Percentiles rank a stretch among this genome's conserved stretches.
Conservation (phyloP, 2,329 filamentous ascomycete genomes). For the Calonectria crousiana region DNA sequence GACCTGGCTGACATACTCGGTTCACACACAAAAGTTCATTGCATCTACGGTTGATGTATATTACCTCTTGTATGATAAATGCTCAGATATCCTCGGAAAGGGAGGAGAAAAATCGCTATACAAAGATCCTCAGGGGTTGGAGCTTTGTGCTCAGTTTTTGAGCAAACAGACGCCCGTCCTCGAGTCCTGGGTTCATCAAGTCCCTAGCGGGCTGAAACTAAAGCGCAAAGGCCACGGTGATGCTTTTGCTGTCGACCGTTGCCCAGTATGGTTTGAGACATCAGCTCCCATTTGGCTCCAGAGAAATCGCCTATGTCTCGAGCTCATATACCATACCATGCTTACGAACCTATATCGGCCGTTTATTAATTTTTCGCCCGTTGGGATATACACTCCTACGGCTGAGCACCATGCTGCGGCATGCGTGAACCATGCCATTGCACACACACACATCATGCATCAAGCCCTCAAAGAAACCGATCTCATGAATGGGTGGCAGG, state of each 20-base stretch:
- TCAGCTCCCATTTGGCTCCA: conserved; percentile 57
- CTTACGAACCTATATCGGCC: conserved; percentile 53
- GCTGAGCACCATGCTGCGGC: conserved; percentile 33
- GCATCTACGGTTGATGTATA: conserved; percentile 41
- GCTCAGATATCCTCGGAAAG: conserved; percentile 16
- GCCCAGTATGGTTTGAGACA: conserved; percentile 34
- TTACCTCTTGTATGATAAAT: conserved; percentile 46
- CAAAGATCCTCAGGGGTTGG: conserved; percentile 31
- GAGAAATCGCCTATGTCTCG: conserved; percentile 52
- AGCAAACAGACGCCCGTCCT: conserved; percentile 45
- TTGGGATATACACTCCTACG: conserved; percentile 27
- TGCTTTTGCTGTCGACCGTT: conserved; percentile 51
- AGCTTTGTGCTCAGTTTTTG: conserved; percentile 34
- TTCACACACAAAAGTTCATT: conserved; percentile 35
- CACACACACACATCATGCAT: conserved; percentile 41
- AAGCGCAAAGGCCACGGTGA: conserved; percentile 45
- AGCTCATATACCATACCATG: conserved; percentile 56
- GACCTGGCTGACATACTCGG: conserved; percentile 41
- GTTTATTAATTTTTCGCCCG: conserved; percentile 51
- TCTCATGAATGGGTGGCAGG: conserved; percentile 44
- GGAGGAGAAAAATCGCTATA: conserved; percentile 16
- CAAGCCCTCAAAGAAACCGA: conserved; percentile 40
- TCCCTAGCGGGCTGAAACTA: conserved; percentile 53
- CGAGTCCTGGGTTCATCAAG: conserved; percentile 36
- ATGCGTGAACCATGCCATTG: conserved; percentile 41